Evolutionary conservation across 805 yeast genomes (phyloP).

Genomic region (Gaillardinia entomophila): DNA sequence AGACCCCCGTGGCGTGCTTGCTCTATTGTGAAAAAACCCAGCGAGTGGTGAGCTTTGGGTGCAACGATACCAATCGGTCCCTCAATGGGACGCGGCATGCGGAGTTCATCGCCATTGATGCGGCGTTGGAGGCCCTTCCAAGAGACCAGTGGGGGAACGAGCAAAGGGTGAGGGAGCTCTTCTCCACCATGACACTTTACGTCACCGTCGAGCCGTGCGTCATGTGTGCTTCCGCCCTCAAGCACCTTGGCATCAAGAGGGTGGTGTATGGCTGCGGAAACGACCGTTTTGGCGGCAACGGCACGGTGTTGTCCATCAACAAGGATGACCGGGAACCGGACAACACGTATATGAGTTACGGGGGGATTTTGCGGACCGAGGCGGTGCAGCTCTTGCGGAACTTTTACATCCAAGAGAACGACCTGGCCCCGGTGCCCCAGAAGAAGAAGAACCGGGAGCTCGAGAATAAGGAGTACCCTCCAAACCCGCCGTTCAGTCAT

Average conservation of each 20-base stretch:
- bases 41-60: constrained; percentile 65
- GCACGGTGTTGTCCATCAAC: constrained; percentile 63
- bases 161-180: constrained; percentile 23
- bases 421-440: constrained; percentile 77
- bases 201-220: constrained; percentile 98
- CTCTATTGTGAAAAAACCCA: constrained; percentile 29
- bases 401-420: constrained; percentile 83
- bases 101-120: constrained; percentile 70
- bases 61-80: constrained; percentile 81
- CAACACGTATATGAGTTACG: constrained; percentile 50
- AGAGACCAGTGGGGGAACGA: constrained; percentile 13
- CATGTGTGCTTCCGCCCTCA: constrained; percentile 91
- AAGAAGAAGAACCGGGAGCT: constrained; percentile 63
- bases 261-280: constrained; percentile 92
- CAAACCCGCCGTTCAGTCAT: constrained; percentile 44
- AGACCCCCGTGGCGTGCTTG: constrained; percentile 83
- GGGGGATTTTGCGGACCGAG: constrained; percentile 76
- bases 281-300: constrained; percentile 95
- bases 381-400: constrained; percentile 76
- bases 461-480: constrained; percentile 54
- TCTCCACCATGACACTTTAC: constrained; percentile 61
- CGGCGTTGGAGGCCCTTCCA: constrained; percentile 26
- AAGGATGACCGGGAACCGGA: constrained; percentile 11
- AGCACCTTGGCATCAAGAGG: constrained; percentile 67
- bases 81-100: constrained; percentile 90